Evolutionary conservation across 805 yeast genomes (phyloP), one percentile per base, ranked within the genome.

Genomic region (Nakazawaea ernobii): DNA sequence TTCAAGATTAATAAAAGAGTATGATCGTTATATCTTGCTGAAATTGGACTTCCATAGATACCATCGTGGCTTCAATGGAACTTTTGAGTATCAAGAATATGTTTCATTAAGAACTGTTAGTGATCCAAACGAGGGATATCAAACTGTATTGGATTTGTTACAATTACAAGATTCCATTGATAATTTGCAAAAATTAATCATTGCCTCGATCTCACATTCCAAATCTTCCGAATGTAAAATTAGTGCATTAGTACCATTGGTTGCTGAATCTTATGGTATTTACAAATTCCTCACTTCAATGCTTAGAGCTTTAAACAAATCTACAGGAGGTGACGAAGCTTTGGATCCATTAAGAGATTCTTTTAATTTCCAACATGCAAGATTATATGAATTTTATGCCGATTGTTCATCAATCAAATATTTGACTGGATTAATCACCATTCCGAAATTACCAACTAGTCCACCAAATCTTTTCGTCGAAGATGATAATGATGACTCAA

Each of bases 111-210:
- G 87, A 49, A 81, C 90, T 2, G 95, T 88, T 35, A 83, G 88
- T 57, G 96, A 92, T 63, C 97, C 97, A 6, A 90, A 92, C 60
- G 96, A 90, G 67, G 98, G 98, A 6, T 91, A 85, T 62, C 96
- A 92, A 60, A 82, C 95, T 0, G 80, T 92, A 51, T 62, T 88
- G 53, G 97, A 89, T 61, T 71, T 92, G 57, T 83, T 89, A 87
- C 79, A 80, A 39, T 69, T 92, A 48, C 97, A 90, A 65, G 97
- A 92, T 59, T 71, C 80, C 17, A 78, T 90, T 45, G 92, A 87
- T 60, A 85, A 84, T 52, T 79, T 87, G 50, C 90, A 86, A 55
- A 79, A 84, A 51, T 67, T 86, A 35, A 76, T 91, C 9, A 85
- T 92, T 60, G 82, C 95, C 0, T 74, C 85, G 6, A 71, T 90